Evolutionary conservation across 148 eudicot species (phyloP).

Genomic region (Arctostaphylos glauca): DNA sequence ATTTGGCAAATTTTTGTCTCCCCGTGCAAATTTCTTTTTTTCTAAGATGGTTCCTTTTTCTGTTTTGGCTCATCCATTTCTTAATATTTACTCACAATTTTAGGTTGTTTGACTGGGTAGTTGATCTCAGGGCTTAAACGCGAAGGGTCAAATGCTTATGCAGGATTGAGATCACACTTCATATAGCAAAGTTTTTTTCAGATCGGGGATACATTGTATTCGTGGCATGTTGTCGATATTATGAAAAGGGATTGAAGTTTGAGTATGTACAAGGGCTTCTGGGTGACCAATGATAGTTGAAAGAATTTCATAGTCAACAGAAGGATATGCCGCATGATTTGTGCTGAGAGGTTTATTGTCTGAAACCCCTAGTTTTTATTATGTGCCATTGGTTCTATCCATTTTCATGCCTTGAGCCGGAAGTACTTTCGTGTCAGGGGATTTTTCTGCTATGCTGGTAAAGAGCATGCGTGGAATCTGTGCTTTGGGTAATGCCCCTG

Average conservation of each 20-base stretch:
- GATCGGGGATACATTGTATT: not conserved
- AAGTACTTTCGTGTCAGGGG: slow-evolving; percentile 13
- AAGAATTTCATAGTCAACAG: not conserved
- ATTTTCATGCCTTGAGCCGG: not conserved
- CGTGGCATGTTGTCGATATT: not conserved
- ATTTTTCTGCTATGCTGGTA: slow-evolving; percentile 74
- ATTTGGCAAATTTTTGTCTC: not conserved
- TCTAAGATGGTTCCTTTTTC: not conserved
- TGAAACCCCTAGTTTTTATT: not conserved
- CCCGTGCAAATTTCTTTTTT: not conserved
- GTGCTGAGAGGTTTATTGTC: slow-evolving; percentile 1
- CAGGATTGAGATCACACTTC: not conserved
- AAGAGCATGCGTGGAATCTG: slow-evolving; percentile 96
- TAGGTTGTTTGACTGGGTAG: slow-evolving; percentile 12
- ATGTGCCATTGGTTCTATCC: not conserved
- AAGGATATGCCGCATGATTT: slow-evolving; percentile 5
- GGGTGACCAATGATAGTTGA: not conserved
- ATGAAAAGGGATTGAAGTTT: not conserved
- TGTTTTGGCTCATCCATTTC: not conserved
- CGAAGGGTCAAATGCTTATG: not conserved
- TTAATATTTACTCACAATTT: not conserved
- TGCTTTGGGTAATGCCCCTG: slow-evolving; percentile 98
- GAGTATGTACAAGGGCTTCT: not conserved
- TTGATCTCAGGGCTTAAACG: not conserved
- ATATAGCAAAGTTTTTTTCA: not conserved